phyloP scores from a whole-genome alignment of 2,329 filamentous ascomycete species.

The Bimuria novae-zelandiae region DNA sequence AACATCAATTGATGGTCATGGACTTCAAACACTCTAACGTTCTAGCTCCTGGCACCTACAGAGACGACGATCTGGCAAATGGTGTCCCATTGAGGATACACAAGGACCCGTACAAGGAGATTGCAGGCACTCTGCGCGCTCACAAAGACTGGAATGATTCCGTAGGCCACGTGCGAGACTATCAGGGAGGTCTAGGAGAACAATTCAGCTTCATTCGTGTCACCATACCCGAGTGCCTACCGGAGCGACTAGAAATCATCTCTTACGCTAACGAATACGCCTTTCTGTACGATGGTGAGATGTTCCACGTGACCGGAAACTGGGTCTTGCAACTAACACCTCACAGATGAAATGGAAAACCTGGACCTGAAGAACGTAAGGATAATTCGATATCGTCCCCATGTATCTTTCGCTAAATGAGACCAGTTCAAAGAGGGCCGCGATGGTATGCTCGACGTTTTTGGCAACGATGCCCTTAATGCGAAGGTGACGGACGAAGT shows the following conservation, averaged over 20 bases:
- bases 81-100: conserved; percentile 15
- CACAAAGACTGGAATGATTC: conserved; percentile 39
- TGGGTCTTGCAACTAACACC: background rate
- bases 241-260: conserved; percentile 47
- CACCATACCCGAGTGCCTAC: conserved; percentile 45
- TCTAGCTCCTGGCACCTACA: conserved; percentile 7
- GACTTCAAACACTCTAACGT: conserved; percentile 10
- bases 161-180: conserved; percentile 23
- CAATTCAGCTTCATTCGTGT: conserved; percentile 36
- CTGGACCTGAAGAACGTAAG: conserved; percentile 14
- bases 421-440: conserved; percentile 17
- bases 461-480: conserved; percentile 14
- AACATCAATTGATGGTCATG: conserved; percentile 9
- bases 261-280: conserved; percentile 49
- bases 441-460: conserved; percentile 27
- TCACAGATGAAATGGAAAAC: conserved; percentile 13
- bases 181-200: conserved; percentile 34
- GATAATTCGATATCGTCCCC: background rate
- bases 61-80: conserved; percentile 14
- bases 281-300: conserved; percentile 47
- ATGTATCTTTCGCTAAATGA: background rate
- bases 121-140: conserved; percentile 38
- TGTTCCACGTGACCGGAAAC: background rate
- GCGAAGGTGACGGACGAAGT: background rate
- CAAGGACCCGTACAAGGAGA: conserved; percentile 27